These are phyloP conservation scores for Phylloporus sp. DNA, from an alignment of 768 basidiomycete species.

Conservation along the genomic window DNA sequence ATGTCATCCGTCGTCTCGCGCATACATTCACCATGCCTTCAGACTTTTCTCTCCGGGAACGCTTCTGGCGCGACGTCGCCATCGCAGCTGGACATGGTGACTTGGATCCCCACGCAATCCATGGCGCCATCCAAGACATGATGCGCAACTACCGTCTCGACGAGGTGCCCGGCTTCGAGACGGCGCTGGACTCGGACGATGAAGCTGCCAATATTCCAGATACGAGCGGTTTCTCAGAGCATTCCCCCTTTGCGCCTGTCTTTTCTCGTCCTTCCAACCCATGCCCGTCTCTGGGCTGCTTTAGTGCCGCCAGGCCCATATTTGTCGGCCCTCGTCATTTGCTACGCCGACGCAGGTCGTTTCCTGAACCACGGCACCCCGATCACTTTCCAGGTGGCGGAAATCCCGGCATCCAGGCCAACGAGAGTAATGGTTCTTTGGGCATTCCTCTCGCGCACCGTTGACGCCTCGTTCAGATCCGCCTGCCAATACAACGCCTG, in stretches of 20 bases:
- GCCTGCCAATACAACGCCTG: not conserved
- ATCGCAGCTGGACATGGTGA: constrained; percentile 4
- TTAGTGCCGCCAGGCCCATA: constrained; percentile 6
- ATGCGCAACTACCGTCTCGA: constrained; percentile 19
- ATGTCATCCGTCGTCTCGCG: not conserved
- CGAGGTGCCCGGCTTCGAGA: constrained; percentile 17
- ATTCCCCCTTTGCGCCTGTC: constrained; percentile 20
- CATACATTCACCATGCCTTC: constrained; percentile 16
- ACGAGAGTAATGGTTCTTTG: constrained; percentile 13
- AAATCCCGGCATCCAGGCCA: constrained; percentile 19
- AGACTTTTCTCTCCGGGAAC: constrained; percentile 14
- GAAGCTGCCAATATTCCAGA: constrained; percentile 4
- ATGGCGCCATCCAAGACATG: constrained; percentile 21
- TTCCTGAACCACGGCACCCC: constrained; percentile 1
- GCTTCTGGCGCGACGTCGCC: constrained; percentile 24
- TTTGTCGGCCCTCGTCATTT: constrained; percentile 10
- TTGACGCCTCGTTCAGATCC: constrained; percentile 12
- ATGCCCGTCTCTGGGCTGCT: not conserved
- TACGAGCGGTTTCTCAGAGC: constrained; percentile 7
- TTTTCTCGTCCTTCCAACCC: constrained; percentile 4
- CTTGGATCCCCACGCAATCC: constrained; percentile 11
- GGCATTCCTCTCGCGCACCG: not conserved
- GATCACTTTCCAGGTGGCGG: constrained; percentile 16
- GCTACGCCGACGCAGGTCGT: constrained; percentile 5
- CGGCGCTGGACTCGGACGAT: not conserved